phyloP scores from a whole-genome alignment of 371 early-diverging fungal species.

The Actinomortierella wolfii region DNA sequence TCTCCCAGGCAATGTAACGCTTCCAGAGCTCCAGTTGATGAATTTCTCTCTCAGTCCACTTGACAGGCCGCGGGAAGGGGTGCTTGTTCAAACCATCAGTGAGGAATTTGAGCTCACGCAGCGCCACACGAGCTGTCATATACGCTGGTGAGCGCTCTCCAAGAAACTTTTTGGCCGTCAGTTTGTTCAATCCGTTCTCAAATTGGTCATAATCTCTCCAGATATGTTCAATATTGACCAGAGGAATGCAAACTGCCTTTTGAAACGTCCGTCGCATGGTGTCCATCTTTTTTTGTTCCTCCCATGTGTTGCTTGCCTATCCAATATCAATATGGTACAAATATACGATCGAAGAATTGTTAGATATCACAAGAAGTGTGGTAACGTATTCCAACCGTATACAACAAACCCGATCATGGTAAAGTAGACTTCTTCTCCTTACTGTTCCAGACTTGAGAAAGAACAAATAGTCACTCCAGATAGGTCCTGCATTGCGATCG shows the following conservation, averaged over 20 bases:
- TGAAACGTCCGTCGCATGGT: slow-evolving; percentile 86
- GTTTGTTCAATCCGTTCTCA: slow-evolving; percentile 86
- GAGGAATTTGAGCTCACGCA: slow-evolving; percentile 77
- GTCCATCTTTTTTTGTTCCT: slow-evolving; percentile 90
- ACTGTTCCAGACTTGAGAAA: slow-evolving; percentile 86
- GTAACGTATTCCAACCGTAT: no score
- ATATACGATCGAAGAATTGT: no score
- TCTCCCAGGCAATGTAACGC: slow-evolving; percentile 90
- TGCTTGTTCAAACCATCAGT: slow-evolving; percentile 74
- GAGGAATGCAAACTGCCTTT: slow-evolving; percentile 83
- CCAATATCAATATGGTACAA: no score
- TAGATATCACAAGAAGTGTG: no score
- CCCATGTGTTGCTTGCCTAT: slow-evolving; percentile 79
- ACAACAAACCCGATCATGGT: no score
- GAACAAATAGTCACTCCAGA: slow-evolving; percentile 90
- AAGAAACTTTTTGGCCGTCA: slow-evolving; percentile 89
- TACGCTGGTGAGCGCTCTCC: slow-evolving; percentile 85
- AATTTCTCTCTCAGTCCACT: slow-evolving; percentile 78
- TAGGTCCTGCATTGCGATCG: slow-evolving; percentile 87
- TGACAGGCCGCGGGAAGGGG: slow-evolving; percentile 78
- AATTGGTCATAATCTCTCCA: slow-evolving; percentile 97
- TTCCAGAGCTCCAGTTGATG: slow-evolving; percentile 80
- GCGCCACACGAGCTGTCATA: slow-evolving; percentile 90
- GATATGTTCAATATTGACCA: slow-evolving; percentile 84
- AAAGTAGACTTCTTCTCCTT: slow-evolving; percentile 29